Evolutionary conservation across 1,284 basidiomycete genomes (phyloP).

Genomic region (Sporisorium iseilematis-ciliati): DNA sequence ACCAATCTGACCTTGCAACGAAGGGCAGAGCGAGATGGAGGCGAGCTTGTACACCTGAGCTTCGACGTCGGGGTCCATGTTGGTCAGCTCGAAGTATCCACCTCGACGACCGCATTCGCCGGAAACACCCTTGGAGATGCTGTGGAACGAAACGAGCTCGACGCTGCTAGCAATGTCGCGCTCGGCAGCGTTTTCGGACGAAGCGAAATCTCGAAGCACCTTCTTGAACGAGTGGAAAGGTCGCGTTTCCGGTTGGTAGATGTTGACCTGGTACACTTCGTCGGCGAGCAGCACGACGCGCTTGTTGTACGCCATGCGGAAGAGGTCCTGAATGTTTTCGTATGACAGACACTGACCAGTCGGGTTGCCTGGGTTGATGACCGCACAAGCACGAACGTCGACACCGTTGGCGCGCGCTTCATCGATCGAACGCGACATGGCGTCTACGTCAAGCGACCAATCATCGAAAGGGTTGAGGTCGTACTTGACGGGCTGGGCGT

Average conservation of each 20-base stretch:
- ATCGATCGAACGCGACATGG: conserved; percentile 79
- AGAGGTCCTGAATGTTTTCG: conserved; percentile 61
- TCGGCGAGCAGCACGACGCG: conserved; percentile 66
- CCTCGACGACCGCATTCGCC: conserved; percentile 68
- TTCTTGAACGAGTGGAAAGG: conserved; percentile 68
- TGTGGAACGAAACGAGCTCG: conserved; percentile 67
- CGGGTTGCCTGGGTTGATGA: conserved; percentile 69
- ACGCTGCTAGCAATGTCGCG: conserved; percentile 57
- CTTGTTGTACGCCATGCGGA: conserved; percentile 64
- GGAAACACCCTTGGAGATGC: conserved; percentile 66
- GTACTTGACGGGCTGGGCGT: conserved; percentile 87
- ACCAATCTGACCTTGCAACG: conserved; percentile 67
- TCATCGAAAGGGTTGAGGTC: conserved; percentile 83
- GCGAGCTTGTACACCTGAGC: conserved; percentile 67
- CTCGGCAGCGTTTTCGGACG: conserved; percentile 41
- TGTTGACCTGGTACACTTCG: conserved; percentile 68
- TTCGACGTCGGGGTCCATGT: conserved; percentile 65
- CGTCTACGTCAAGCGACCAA: conserved; percentile 85
- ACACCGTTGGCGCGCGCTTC: conserved; percentile 77
- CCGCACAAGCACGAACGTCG: conserved; percentile 63
- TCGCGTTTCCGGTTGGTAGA: conserved; percentile 62
- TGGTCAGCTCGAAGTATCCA: conserved; percentile 67
- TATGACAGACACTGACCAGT: conserved; percentile 64
- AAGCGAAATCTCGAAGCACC: conserved; percentile 62
- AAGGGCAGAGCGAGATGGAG: conserved; percentile 64